Evolutionary conservation across 768 basidiomycete genomes (phyloP).

Genomic region (Neoboletus brunneissimus): DNA sequence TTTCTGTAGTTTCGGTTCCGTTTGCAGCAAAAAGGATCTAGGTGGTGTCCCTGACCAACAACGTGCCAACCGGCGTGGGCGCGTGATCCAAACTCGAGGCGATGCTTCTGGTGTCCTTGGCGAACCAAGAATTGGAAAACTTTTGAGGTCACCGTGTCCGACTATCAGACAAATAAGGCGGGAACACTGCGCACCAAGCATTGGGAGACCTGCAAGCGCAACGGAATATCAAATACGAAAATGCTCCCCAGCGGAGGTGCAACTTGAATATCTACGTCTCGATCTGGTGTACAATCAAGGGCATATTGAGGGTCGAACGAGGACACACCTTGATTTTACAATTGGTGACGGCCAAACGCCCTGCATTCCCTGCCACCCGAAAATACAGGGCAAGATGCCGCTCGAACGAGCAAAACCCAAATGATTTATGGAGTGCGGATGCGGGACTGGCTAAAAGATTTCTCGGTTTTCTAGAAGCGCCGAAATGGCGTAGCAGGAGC

Average conservation of each 20-base stretch:
- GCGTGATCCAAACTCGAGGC: slow-evolving; percentile 22
- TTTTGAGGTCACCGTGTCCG: slow-evolving; percentile 4
- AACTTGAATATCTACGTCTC: neutral
- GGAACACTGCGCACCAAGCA: slow-evolving; percentile 12
- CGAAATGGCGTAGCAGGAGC: neutral
- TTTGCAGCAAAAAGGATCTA: neutral
- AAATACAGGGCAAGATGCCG: neutral
- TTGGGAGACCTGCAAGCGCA: slow-evolving; percentile 6
- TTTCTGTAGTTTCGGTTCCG: neutral
- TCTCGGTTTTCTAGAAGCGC: neutral
- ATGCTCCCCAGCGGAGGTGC: slow-evolving; percentile 2
- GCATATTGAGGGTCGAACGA: slow-evolving; percentile 4
- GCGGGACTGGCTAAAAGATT: neutral
- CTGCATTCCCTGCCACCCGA: neutral
- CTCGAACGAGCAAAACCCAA: neutral
- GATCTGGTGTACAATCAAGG: slow-evolving; percentile 13
- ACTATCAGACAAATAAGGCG: slow-evolving; percentile 12
- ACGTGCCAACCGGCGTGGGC: slow-evolving; percentile 13
- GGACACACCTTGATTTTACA: slow-evolving; percentile 8
- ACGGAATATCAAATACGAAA: slow-evolving; percentile 21
- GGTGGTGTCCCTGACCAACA: slow-evolving; percentile 4
- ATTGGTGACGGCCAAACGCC: neutral
- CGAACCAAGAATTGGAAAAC: slow-evolving; percentile 13
- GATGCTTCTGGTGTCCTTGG: slow-evolving; percentile 8
- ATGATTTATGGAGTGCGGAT: neutral